Evolutionary conservation across 768 basidiomycete species (phyloP).

Genomic region (Lanmaoa rubissima): DNA sequence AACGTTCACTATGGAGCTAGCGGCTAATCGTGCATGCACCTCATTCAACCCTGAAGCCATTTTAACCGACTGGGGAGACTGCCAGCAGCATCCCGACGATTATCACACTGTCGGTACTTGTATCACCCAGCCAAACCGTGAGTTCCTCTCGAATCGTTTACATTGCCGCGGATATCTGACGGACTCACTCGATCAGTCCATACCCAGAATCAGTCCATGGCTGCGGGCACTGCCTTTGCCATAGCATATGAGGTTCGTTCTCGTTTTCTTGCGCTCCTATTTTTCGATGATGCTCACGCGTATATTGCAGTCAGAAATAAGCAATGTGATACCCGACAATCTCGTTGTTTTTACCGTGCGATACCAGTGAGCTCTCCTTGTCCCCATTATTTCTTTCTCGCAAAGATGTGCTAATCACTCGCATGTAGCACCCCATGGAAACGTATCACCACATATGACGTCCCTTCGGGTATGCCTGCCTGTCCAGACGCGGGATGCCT

Average conservation of each 20-base stretch:
- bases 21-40: no score
- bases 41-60: no score
- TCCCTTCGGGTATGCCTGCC: constrained; percentile 6
- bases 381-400: no score
- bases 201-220: constrained; percentile 5
- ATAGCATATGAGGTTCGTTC: constrained; percentile 17
- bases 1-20: neutral
- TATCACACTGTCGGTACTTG: neutral
- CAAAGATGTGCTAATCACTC: neutral
- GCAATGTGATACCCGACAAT: neutral
- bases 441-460: neutral
- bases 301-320: neutral
- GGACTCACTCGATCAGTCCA: constrained; percentile 6
- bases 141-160: neutral
- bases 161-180: neutral
- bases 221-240: constrained; percentile 7
- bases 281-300: neutral
- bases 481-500: constrained; percentile 5
- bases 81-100: no score
- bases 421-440: constrained; percentile 10
- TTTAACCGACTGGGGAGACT: no score
- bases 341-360: neutral
- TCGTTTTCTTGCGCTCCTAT: neutral
- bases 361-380: constrained; percentile 1
- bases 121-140: constrained; percentile 11